Evolutionary conservation across 768 basidiomycete genomes (phyloP).

Genomic region (Russula sp.): DNA sequence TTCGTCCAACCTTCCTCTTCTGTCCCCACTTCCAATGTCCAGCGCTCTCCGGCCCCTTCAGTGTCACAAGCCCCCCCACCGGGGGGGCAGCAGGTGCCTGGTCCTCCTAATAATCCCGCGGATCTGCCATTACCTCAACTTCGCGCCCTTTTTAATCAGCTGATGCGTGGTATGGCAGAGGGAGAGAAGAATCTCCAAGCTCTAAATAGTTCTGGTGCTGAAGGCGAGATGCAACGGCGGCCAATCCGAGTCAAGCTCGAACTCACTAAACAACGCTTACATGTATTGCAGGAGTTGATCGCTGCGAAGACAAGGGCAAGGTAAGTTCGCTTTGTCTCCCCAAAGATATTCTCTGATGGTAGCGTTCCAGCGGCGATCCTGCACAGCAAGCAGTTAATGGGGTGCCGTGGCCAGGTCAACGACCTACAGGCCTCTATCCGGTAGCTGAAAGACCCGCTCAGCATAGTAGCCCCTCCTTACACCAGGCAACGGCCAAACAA

Average conservation of each 20-base stretch:
- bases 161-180: not conserved
- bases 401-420: not conserved
- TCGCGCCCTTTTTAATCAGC: not conserved
- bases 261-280: not conserved
- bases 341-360: not conserved
- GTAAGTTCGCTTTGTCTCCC: not conserved
- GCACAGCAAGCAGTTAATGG: slow-evolving; percentile 8
- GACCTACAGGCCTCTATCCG: slow-evolving; percentile 3
- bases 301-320: not conserved
- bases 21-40: not conserved
- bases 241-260: slow-evolving; percentile 1
- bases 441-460: slow-evolving; percentile 6
- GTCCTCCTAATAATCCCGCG: not conserved
- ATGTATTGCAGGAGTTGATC: not conserved
- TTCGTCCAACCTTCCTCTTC: slow-evolving; percentile 9
- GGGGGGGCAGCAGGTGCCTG: not conserved
- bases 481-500: slow-evolving; percentile 7
- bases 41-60: not conserved
- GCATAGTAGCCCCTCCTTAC: slow-evolving; percentile 11
- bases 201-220: not conserved
- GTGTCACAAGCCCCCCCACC: not conserved
- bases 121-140: not conserved
- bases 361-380: slow-evolving; percentile 2
- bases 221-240: slow-evolving; percentile 4
- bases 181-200: slow-evolving; percentile 6